These are phyloP conservation scores for Danielozyma ontarioensis DNA, from an alignment of 805 yeast species.

Conservation along the genomic window DNA sequence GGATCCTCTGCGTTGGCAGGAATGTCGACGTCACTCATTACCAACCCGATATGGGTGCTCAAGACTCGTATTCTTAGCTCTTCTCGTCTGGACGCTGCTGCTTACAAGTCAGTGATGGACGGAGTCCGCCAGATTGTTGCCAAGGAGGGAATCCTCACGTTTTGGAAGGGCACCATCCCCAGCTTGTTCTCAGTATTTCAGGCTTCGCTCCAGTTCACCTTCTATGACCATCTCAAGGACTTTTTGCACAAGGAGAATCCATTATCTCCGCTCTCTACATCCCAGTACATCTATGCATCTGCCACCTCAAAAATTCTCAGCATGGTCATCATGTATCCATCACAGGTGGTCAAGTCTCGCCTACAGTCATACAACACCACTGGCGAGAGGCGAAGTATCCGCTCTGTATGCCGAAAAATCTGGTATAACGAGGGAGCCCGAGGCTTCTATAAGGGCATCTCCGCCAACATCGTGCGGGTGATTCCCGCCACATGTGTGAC, in stretches of 20 bases:
- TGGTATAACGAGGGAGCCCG: slow-evolving; percentile 45
- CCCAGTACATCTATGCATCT: slow-evolving; percentile 62
- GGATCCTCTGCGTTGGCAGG: slow-evolving; percentile 56
- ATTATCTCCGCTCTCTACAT: slow-evolving; percentile 33
- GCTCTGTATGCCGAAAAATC: slow-evolving; percentile 32
- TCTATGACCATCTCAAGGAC: slow-evolving; percentile 74
- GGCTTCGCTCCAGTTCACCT: slow-evolving; percentile 81
- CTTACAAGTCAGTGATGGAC: slow-evolving; percentile 53
- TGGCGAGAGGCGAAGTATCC: slow-evolving; percentile 18
- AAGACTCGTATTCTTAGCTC: slow-evolving; percentile 82
- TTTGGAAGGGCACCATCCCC: slow-evolving; percentile 73
- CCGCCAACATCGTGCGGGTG: slow-evolving; percentile 74
- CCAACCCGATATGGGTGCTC: slow-evolving; percentile 94
- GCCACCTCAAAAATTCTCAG: slow-evolving; percentile 66
- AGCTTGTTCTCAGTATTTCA: slow-evolving; percentile 80
- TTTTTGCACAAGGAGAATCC: slow-evolving; percentile 9
- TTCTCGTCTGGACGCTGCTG: slow-evolving; percentile 36
- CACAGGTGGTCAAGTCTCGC: slow-evolving; percentile 75
- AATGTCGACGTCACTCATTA: slow-evolving; percentile 60
- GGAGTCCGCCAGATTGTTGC: slow-evolving; percentile 47
- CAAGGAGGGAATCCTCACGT: slow-evolving; percentile 55
- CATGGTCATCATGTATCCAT: slow-evolving; percentile 69
- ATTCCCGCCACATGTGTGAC: slow-evolving; percentile 93
- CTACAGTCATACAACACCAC: slow-evolving; percentile 45
- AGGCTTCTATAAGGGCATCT: slow-evolving; percentile 81